Conservation (phyloP, 148 eudicot genomes). For the Vaccinium vitisidaea region DNA sequence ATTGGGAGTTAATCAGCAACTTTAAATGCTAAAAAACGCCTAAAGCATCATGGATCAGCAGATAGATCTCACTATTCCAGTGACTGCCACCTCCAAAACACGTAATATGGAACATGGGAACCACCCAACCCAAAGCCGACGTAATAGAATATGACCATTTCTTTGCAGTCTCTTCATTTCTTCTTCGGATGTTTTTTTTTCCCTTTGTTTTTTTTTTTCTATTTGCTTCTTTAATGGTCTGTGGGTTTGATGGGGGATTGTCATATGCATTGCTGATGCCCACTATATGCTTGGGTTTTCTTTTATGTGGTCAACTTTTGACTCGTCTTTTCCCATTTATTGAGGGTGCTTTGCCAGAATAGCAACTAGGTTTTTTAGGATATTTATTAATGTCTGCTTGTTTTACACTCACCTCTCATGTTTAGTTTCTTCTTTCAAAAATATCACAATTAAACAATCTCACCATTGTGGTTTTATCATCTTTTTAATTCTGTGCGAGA, state of each 20-base stretch:
- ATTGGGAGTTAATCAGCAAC: too few species aligned
- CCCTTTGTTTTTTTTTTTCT: neutral
- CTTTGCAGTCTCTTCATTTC: neutral
- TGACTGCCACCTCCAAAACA: neutral
- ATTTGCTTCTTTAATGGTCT: neutral
- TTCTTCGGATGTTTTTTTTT: neutral
- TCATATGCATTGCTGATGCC: neutral
- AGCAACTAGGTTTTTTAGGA: neutral
- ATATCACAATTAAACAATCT: neutral
- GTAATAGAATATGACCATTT: neutral
- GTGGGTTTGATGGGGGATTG: neutral
- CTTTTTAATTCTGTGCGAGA: neutral
- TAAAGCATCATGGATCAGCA: too few species aligned
- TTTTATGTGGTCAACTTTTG: neutral
- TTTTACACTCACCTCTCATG: neutral
- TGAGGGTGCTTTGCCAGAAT: neutral
- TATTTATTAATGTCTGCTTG: neutral
- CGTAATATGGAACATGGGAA: neutral
- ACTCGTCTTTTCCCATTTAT: neutral
- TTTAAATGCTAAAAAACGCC: too few species aligned
- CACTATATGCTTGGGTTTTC: neutral
- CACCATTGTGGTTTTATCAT: neutral
- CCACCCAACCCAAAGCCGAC: neutral
- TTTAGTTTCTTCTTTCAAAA: neutral
- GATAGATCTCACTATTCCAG: too few species aligned